Conservation (phyloP, 1,284 basidiomycete genomes). For the Austroboletus niveus region DNA sequence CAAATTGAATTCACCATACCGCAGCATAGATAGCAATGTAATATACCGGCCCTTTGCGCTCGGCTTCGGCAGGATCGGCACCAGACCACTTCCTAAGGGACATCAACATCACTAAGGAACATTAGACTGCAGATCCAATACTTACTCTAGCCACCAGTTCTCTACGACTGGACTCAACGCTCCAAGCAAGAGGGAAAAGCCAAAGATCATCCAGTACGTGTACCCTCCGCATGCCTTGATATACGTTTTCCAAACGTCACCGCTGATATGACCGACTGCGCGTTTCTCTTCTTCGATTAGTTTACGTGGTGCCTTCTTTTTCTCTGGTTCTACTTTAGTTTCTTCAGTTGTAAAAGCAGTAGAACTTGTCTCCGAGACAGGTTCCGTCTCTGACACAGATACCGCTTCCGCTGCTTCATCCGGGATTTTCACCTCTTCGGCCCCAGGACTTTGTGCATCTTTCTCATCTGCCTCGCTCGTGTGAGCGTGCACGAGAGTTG, state of each 20-base stretch:
- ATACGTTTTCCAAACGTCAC: slow-evolving; percentile 81
- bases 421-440: slow-evolving; percentile 7
- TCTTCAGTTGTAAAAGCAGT: slow-evolving; percentile 38
- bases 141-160: slow-evolving; percentile 79
- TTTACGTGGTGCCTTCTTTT: slow-evolving; percentile 75
- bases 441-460: slow-evolving; percentile 20
- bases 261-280: slow-evolving; percentile 79
- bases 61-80: slow-evolving; percentile 36
- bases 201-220: slow-evolving; percentile 75
- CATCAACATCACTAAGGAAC: slow-evolving; percentile 7
- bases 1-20: slow-evolving; percentile 34
- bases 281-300: slow-evolving; percentile 89
- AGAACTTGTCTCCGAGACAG: slow-evolving; percentile 50
- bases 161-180: slow-evolving; percentile 76
- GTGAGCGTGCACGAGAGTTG: slow-evolving; percentile 64
- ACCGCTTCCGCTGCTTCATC: slow-evolving; percentile 6
- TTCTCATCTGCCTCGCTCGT: slow-evolving; percentile 34
- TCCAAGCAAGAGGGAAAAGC: slow-evolving; percentile 55
- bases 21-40: slow-evolving; percentile 79
- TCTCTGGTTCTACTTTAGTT: slow-evolving; percentile 40
- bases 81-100: slow-evolving; percentile 63
- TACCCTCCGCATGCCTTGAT: slow-evolving; percentile 65
- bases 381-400: slow-evolving; percentile 22
- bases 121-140: slow-evolving; percentile 5
- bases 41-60: slow-evolving; percentile 55